Percentiles rank a stretch among this genome's conserved stretches.
Conservation (phyloP, 2,329 filamentous ascomycete species). For the Immersiporthe knoxdaviesiana region DNA sequence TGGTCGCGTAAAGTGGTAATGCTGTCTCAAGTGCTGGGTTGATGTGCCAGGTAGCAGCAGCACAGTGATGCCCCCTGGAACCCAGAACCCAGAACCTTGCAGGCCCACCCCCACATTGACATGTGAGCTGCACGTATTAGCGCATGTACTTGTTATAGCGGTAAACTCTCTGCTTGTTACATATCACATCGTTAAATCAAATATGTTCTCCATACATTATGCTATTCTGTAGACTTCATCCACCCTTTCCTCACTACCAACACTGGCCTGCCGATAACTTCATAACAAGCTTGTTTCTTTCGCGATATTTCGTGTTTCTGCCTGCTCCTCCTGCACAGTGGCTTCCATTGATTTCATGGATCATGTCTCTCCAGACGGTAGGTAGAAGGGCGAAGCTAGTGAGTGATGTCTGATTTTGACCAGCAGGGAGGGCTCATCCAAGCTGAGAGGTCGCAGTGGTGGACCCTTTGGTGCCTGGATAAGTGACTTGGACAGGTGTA, state of each 20-base stretch:
- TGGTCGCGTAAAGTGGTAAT: not conserved
- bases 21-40: slow-evolving; percentile 8
- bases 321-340: not conserved
- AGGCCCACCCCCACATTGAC: slow-evolving; percentile 23
- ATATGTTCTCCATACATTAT: no score
- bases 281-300: not conserved
- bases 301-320: not conserved
- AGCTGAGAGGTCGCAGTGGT: not conserved
- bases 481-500: not conserved
- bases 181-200: not conserved
- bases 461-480: not conserved
- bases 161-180: not conserved
- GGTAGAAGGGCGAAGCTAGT: not conserved
- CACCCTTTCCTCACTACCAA: not conserved
- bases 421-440: not conserved
- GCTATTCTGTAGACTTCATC: no score
- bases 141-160: not conserved
- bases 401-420: not conserved
- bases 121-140: slow-evolving; percentile 1
- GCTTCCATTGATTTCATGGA: not conserved
- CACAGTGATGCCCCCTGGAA: slow-evolving; percentile 8
- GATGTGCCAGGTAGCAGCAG: slow-evolving; percentile 17
- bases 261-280: not conserved
- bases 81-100: slow-evolving; percentile 9
- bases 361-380: not conserved